Base-by-base conservation (phyloP, 495 filamentous ascomycete genomes). In the Cudoniella acicularis region DNA sequence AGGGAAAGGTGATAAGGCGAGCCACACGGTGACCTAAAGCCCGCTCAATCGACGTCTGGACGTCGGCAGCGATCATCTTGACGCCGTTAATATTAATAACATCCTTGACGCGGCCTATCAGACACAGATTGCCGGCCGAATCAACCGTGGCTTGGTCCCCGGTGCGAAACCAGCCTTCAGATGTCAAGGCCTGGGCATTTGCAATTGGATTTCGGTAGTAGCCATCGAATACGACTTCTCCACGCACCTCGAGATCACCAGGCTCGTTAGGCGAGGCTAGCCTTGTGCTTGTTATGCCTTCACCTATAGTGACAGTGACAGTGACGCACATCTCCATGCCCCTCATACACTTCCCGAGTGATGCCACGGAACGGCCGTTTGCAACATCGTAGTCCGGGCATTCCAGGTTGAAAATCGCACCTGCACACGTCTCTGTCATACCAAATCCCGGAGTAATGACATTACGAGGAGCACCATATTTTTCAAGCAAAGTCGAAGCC, bases 371-470 rank as follows among this genome's bases (percentile, higher is more conserved):
- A 2, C 41, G 55, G 6, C 49, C 47, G 6, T 54, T 26, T 8
- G 21, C 18, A 1, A 68, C 16, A 22, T 82, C 78, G 49, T 71
- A 73, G 2, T 13, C 9, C 9, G 36, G 36, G 36, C 36, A 41
- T 9, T 41, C 82, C 54, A 88, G 91, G 71, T 90, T 90, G 76
- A 90, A 93, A 20, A 97, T 76, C 17, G 84, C 83, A 62, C 92
- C 93, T 49, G 91, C 92, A 22, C 86, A 79, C 2, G 93, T 97
- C 73, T 97, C 92, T 2, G 92, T 97, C 64, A 96, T 79, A 50
- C 92, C 92, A 67, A 96, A 97, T 17, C 92, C 92, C 58, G 80
- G 71, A 0, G 48, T 59, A 26, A 85, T 66, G 3, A 80, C 69
- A 21, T 47, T 47, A 47, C 8, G 20, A 9, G 43, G 43, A 8